phyloP scores from a whole-genome alignment of 306 rosid genomes.

The Prinsepia uniflora region DNA sequence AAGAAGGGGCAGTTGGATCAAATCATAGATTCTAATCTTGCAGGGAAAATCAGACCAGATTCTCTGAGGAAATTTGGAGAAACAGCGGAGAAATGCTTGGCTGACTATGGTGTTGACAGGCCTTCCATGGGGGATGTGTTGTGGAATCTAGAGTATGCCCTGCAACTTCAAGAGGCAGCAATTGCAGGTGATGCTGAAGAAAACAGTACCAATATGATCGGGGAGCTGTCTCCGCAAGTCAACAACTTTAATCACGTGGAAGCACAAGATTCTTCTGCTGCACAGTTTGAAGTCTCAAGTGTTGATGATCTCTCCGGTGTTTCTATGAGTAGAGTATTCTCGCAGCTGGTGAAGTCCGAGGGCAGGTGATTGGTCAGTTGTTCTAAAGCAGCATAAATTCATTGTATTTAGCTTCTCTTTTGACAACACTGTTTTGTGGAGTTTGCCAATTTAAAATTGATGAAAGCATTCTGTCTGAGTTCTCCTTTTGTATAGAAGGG shows the following conservation, averaged over 20 bases:
- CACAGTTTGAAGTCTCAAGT: constrained; percentile 36
- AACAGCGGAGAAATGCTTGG: constrained; percentile 87
- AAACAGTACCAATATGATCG: constrained; percentile 78
- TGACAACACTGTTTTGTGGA: constrained; percentile 13
- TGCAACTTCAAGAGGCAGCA: constrained; percentile 74
- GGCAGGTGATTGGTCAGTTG: constrained; percentile 58
- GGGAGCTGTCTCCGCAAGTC: constrained; percentile 73
- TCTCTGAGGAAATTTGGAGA: constrained; percentile 84
- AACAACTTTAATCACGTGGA: constrained; percentile 48
- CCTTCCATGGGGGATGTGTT: constrained; percentile 91
- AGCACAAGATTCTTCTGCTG: constrained; percentile 42
- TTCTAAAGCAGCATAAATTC: constrained; percentile 7
- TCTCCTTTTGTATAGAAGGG: constrained; percentile 27
- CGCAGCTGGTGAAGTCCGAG: constrained; percentile 81
- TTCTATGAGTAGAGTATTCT: constrained; percentile 87
- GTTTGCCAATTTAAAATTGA: constrained; percentile 15
- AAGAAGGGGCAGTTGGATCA: constrained; percentile 72
- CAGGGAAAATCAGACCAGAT: constrained; percentile 61
- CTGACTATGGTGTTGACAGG: constrained; percentile 74
- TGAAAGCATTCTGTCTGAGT: constrained; percentile 18
- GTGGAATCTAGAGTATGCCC: constrained; percentile 84
- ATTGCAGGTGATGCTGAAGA: constrained; percentile 71
- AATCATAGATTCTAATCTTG: constrained; percentile 63
- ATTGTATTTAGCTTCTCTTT: constrained; percentile 20
- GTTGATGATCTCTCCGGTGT: constrained; percentile 80